Conservation (phyloP, 208 protist genomes). For the Acanthamoeba sp. region DNA sequence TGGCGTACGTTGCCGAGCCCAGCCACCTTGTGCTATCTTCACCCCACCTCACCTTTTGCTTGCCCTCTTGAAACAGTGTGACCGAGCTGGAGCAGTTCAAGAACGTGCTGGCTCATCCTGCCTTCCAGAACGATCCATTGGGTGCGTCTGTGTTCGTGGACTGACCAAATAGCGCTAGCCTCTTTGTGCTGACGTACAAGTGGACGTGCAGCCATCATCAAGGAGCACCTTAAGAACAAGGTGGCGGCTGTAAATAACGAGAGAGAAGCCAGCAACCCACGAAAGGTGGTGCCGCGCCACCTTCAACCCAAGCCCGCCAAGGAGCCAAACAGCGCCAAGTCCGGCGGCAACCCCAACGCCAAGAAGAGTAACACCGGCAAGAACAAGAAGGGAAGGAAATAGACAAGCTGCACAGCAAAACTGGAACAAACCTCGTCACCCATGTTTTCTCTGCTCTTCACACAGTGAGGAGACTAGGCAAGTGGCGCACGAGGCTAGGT, state of each 20-base stretch:
- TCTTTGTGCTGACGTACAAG: neutral
- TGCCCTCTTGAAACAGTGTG: neutral
- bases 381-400: neutral
- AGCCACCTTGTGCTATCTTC: too few relatives aligned
- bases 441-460: too few relatives aligned
- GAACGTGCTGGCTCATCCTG: slow-evolving; percentile 54
- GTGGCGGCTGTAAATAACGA: slow-evolving; percentile 30
- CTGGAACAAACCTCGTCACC: too few relatives aligned
- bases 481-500: too few relatives aligned
- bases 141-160: neutral
- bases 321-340: neutral
- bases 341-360: neutral
- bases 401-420: too few relatives aligned
- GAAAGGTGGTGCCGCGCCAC: slow-evolving; percentile 34
- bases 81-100: slow-evolving; percentile 56
- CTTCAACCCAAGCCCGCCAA: neutral
- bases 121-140: slow-evolving; percentile 32
- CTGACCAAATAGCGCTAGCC: too few relatives aligned
- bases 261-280: slow-evolving; percentile 21
- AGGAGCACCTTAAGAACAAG: slow-evolving; percentile 53
- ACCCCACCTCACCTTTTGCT: neutral
- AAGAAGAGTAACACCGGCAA: neutral
- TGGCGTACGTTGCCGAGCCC: neutral
- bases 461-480: too few relatives aligned
- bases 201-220: neutral